These are phyloP conservation scores for Boletus huronensis DNA, from an alignment of 768 basidiomycete species.

Conservation along the genomic window DNA sequence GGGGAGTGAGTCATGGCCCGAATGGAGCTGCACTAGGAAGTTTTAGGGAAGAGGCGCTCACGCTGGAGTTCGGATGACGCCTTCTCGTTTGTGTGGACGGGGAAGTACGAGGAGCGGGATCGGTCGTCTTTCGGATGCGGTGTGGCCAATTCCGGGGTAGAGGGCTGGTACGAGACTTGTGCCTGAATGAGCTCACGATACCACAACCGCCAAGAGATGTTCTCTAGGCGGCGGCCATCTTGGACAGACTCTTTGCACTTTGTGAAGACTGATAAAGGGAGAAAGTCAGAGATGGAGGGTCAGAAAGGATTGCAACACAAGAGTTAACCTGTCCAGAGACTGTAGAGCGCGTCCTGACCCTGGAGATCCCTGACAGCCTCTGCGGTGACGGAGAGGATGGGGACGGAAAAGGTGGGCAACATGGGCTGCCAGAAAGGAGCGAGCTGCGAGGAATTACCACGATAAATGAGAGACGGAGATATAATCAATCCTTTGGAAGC, in stretches of 20 bases:
- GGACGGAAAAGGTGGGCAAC: slow-evolving; percentile 53
- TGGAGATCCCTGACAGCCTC: slow-evolving; percentile 69
- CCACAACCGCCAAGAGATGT: slow-evolving; percentile 87
- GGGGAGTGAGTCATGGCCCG: slow-evolving; percentile 8
- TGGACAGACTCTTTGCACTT: slow-evolving; percentile 78
- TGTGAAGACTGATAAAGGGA: slow-evolving; percentile 60
- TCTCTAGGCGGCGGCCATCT: slow-evolving; percentile 80
- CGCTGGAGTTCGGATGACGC: slow-evolving; percentile 9
- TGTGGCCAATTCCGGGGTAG: slow-evolving; percentile 25
- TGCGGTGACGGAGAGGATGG: slow-evolving; percentile 61
- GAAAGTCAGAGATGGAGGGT: slow-evolving; percentile 1
- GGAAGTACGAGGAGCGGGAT: slow-evolving; percentile 25
- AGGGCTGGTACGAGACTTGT: slow-evolving; percentile 25
- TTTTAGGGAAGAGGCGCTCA: slow-evolving; percentile 16
- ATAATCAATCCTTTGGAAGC: slow-evolving; percentile 18
- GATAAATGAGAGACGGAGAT: slow-evolving; percentile 14
- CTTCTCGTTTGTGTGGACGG: slow-evolving; percentile 20
- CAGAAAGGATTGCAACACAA: neutral
- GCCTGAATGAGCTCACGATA: slow-evolving; percentile 55
- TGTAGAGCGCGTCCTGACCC: slow-evolving; percentile 60
- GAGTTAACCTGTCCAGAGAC: slow-evolving; percentile 63
- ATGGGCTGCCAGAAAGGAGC: slow-evolving; percentile 32
- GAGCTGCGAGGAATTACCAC: neutral
- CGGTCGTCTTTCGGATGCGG: slow-evolving; percentile 21
- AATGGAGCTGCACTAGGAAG: slow-evolving; percentile 12